Evolutionary conservation across 371 early-diverging fungal species (phyloP), one percentile per base, ranked within the genome.

Genomic region (Nematocida homosporus): DNA sequence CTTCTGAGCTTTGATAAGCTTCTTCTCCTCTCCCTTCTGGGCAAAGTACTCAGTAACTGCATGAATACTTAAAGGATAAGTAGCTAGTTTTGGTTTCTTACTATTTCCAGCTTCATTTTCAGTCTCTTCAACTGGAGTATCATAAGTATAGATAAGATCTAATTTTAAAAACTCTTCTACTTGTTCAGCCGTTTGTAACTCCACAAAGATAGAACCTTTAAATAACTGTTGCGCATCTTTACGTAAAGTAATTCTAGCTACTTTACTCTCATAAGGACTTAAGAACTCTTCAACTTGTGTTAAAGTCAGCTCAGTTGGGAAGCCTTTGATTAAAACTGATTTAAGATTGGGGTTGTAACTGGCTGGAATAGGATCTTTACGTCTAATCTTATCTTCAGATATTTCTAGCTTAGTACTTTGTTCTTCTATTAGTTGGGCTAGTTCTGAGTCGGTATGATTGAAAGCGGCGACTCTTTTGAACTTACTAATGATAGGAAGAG

Each of bases 121-220:
- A 5, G 4, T 4, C 25, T 41, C 25, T 18, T 54, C 54, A 8
- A 30, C 32, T n/a, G n/a, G n/a, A n/a, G n/a, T n/a, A 4, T 60
- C 38, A 23, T 37, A 29, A 29, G 40, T 48, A 5, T 8, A 32
- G 8, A 40, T 63, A 34, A 81, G 69, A 59, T 75, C 52, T 32
- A 66, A 23, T 6, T 47, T 32, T 6, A 77, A 5, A 5, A 54
- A 65, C 30, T 61, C 54, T 54, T 54, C 34, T 13, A 34, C 34
- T 13, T 54, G 54, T 34, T 54, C 54, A 29, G 6, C 59, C 42
- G 10, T 57, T 6, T 40, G 8, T 18, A 81, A 65, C 53, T 84
- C 82, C 37, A 81, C 79, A 51, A 81, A 78, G 47, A 83, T 67
- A 1, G 76, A 64, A 48, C 82, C 83, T 56, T 35, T 80, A 64